Evolutionary conservation across 805 yeast species (phyloP).

Genomic region (Yueomyces sp.): DNA sequence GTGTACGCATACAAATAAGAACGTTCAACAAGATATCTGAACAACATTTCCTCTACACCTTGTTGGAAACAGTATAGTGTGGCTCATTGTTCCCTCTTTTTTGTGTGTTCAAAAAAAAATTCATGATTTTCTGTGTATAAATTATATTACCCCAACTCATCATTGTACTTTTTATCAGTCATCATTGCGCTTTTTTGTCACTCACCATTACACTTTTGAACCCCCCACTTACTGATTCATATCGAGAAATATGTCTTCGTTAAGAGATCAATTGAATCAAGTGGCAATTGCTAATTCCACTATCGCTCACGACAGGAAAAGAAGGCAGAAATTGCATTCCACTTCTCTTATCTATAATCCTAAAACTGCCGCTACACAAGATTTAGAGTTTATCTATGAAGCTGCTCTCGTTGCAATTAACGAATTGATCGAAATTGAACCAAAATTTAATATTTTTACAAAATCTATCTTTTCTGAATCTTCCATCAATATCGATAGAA

Average conservation of each 20-base stretch:
- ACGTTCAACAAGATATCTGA: no score
- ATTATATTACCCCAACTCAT: no score
- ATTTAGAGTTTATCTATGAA: constrained; percentile 66
- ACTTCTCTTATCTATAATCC: constrained; percentile 80
- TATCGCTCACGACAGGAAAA: constrained; percentile 73
- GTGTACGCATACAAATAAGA: no score
- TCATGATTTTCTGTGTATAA: no score
- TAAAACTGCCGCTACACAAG: constrained; percentile 86
- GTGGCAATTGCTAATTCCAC: constrained; percentile 54
- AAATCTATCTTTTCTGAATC: constrained; percentile 72
- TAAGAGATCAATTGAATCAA: constrained; percentile 70
- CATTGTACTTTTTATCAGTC: no score
- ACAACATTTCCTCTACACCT: no score
- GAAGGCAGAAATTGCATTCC: constrained; percentile 75
- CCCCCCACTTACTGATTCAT: no score
- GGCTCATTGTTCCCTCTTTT: no score
- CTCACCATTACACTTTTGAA: no score
- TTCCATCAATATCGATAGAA: constrained; percentile 66
- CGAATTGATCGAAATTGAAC: constrained; percentile 58
- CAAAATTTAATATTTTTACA: constrained; percentile 58
- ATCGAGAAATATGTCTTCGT: constrained; percentile 24
- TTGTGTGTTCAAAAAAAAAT: no score
- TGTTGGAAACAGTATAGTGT: no score
- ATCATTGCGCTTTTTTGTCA: no score
- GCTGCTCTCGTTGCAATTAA: constrained; percentile 64